phyloP scores from a whole-genome alignment of 139 green algal genomes.

The Desmodesmus armatus region DNA sequence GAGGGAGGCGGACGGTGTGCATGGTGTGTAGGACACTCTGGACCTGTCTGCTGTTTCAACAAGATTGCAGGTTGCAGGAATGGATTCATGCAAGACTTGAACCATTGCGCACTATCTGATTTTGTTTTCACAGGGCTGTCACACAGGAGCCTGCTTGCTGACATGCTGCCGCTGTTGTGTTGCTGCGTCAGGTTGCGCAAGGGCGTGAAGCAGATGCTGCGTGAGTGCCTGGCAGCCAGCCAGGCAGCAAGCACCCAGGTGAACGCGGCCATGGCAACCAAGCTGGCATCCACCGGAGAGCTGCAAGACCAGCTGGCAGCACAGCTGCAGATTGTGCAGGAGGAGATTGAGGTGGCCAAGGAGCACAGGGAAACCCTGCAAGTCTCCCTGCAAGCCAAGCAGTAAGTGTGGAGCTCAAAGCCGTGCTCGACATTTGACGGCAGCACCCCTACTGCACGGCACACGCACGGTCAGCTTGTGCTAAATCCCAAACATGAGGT shows the following conservation, averaged over 20 bases:
- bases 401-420: slow-evolving; percentile 3
- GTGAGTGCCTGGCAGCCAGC: background rate
- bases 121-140: background rate
- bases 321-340: slow-evolving; percentile 30
- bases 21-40: too few relatives aligned
- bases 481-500: background rate
- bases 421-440: background rate
- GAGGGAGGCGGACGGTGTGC: too few relatives aligned
- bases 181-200: slow-evolving; percentile 26
- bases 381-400: slow-evolving; percentile 10
- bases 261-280: background rate
- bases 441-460: background rate
- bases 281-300: background rate
- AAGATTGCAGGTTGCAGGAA: too few relatives aligned
- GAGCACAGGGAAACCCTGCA: slow-evolving; percentile 7
- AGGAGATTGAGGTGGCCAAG: background rate
- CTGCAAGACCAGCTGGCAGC: background rate
- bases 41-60: background rate
- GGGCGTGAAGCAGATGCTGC: slow-evolving; percentile 26
- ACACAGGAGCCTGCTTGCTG: background rate
- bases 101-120: background rate
- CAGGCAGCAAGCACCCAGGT: background rate
- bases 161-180: background rate
- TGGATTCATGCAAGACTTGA: background rate
- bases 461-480: background rate